Conservation (phyloP, 495 filamentous ascomycete genomes). For the Barbatosphaeria neglecta region DNA sequence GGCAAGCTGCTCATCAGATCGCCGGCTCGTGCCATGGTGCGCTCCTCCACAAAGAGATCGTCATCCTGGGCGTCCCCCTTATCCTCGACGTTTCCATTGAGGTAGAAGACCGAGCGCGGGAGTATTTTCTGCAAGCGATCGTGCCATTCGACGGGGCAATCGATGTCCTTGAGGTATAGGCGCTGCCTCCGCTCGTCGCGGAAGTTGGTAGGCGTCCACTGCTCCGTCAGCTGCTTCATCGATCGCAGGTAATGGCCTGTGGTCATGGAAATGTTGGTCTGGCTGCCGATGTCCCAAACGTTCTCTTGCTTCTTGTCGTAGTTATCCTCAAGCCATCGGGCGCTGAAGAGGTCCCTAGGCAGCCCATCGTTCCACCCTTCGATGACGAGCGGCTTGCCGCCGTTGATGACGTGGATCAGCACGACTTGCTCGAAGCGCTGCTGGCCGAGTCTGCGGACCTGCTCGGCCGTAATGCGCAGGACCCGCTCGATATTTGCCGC, state of each 20-base stretch:
- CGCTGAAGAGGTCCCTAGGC: constrained; percentile 58
- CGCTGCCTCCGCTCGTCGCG: constrained; percentile 62
- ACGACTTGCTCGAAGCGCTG: constrained; percentile 74
- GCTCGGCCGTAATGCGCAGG: constrained; percentile 57
- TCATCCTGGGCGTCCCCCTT: constrained; percentile 26
- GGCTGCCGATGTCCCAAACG: constrained; percentile 62
- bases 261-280: constrained; percentile 62
- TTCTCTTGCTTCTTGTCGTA: constrained; percentile 58
- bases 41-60: constrained; percentile 36
- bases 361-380: constrained; percentile 70
- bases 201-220: constrained; percentile 57
- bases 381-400: constrained; percentile 76
- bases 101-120: constrained; percentile 69
- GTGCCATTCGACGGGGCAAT: constrained; percentile 77
- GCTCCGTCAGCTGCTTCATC: constrained; percentile 63
- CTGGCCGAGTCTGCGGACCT: constrained; percentile 58
- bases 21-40: constrained; percentile 42
- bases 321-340: constrained; percentile 62
- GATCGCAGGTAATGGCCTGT: constrained; percentile 81
- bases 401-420: constrained; percentile 63
- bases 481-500: constrained; percentile 79
- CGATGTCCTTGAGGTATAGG: constrained; percentile 91
- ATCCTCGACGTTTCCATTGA: constrained; percentile 57
- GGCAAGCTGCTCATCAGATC: constrained; percentile 95
- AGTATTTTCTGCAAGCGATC: constrained; percentile 64